phyloP scores from a whole-genome alignment of 169 alveolate genomes.

The Plasmodium fragile region DNA sequence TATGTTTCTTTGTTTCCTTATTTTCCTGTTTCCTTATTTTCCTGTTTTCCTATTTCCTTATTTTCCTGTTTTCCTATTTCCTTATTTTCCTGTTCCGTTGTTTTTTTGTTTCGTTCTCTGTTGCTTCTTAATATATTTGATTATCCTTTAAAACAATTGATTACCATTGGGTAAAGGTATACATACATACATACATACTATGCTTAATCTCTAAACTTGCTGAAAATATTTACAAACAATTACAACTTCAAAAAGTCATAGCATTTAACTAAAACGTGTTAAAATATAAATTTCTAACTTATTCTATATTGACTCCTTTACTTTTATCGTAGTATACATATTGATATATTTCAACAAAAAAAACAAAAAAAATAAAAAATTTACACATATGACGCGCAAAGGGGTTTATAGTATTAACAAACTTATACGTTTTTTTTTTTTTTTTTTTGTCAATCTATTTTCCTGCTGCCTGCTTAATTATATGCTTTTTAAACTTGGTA shows the following conservation, averaged over 20 bases:
- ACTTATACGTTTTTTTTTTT: neutral
- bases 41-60: neutral
- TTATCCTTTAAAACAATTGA: constrained; percentile 44
- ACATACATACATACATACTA: too few relatives aligned
- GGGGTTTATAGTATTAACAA: neutral
- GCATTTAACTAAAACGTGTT: constrained; percentile 52
- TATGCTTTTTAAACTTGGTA: constrained; percentile 10
- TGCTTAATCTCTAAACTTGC: constrained; percentile 27
- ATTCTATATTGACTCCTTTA: constrained; percentile 17
- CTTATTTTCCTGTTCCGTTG: neutral
- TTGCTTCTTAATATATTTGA: constrained; percentile 12
- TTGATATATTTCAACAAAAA: constrained; percentile 17
- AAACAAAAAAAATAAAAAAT: constrained; percentile 9
- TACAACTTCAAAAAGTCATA: constrained; percentile 4
- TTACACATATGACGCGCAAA: constrained; percentile 5
- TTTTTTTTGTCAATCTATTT: constrained; percentile 7
- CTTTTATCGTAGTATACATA: constrained; percentile 35
- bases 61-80: neutral
- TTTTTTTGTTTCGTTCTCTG: neutral
- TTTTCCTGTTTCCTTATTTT: neutral
- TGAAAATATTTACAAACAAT: constrained; percentile 23
- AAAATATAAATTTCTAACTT: constrained; percentile 58
- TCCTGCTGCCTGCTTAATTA: constrained; percentile 20
- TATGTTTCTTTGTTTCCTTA: neutral
- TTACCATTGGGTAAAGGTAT: constrained; percentile 62